A percentile compares a stretch with the other conserved stretches of the same genome.
These are phyloP conservation scores for Rhynchosporium secalis DNA, from an alignment of 2,329 filamentous ascomycete species.

Conservation along the genomic window DNA sequence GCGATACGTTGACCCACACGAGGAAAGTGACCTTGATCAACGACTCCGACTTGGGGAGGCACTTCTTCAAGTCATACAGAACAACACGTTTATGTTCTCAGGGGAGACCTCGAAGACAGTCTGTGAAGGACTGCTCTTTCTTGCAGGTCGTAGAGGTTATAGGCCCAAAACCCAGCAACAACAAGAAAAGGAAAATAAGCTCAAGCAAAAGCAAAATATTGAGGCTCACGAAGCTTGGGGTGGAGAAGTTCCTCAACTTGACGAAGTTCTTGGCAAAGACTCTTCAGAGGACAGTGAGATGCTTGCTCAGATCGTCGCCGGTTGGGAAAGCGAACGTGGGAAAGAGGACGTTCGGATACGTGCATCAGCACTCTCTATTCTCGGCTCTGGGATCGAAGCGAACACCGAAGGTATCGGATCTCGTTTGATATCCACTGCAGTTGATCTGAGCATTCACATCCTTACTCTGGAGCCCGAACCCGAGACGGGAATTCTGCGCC, in stretches of 20 bases:
- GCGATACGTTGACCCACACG: slow-evolving; percentile 64
- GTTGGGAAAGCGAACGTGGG: slow-evolving; percentile 66
- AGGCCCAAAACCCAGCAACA: slow-evolving; percentile 59
- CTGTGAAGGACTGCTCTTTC: slow-evolving; percentile 58
- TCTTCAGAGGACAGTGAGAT: slow-evolving; percentile 46
- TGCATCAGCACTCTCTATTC: slow-evolving; percentile 66
- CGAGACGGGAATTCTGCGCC: slow-evolving; percentile 63
- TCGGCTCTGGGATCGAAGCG: slow-evolving; percentile 60
- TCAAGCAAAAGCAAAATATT: slow-evolving; percentile 50
- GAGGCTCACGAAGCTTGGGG: slow-evolving; percentile 57
- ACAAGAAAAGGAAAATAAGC: slow-evolving; percentile 53
- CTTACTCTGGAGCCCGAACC: slow-evolving; percentile 61
- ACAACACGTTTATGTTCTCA: slow-evolving; percentile 55
- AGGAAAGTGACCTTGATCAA: slow-evolving; percentile 59
- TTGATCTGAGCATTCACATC: slow-evolving; percentile 64
- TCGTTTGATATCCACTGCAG: slow-evolving; percentile 51
- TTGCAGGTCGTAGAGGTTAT: slow-evolving; percentile 63
- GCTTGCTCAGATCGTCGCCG: slow-evolving; percentile 59
- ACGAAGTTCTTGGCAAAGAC: slow-evolving; percentile 41
- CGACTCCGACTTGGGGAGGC: slow-evolving; percentile 70
- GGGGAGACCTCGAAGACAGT: slow-evolving; percentile 54
- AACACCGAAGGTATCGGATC: slow-evolving; percentile 58
- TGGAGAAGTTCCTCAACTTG: slow-evolving; percentile 51
- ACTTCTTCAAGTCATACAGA: slow-evolving; percentile 63
- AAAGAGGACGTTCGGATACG: slow-evolving; percentile 70